These are phyloP conservation scores for Nothophaeocryptopus gaeumannii DNA, from an alignment of 2,329 filamentous ascomycete species.

Conservation along the genomic window DNA sequence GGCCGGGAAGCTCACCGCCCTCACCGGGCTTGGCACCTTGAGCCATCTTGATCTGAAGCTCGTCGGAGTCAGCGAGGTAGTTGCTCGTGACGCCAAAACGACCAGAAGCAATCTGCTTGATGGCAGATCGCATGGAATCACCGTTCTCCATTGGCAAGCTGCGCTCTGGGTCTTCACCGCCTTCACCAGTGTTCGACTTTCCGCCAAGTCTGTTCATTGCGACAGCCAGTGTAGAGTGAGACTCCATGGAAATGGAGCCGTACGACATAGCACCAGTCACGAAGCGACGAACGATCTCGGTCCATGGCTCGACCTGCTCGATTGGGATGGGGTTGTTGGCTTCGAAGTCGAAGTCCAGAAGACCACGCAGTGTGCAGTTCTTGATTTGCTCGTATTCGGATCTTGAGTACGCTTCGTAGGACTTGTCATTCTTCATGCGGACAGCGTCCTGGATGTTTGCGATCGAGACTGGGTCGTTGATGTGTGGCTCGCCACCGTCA, in stretches of 20 bases:
- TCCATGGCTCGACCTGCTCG: conserved; percentile 97
- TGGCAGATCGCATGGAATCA: conserved; percentile 94
- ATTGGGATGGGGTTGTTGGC: conserved; percentile 81
- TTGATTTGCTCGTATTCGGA: conserved; percentile 96
- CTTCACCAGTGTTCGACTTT: conserved; percentile 97
- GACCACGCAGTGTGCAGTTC: conserved; percentile 87
- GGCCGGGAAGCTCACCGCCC: conserved; percentile 92
- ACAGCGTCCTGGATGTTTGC: conserved; percentile 97
- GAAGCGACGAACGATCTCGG: conserved; percentile 93
- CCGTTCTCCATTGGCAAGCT: conserved; percentile 84
- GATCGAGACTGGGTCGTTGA: conserved; percentile 92
- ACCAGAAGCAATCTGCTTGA: conserved; percentile 95
- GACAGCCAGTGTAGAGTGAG: conserved; percentile 89
- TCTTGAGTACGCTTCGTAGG: conserved; percentile 91
- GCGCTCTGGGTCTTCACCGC: conserved; percentile 91
- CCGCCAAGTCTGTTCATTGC: conserved; percentile 96
- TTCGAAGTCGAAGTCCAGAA: conserved; percentile 95
- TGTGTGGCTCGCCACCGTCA: conserved; percentile 89
- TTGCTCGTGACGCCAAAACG: conserved; percentile 94
- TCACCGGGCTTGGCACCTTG: conserved; percentile 97
- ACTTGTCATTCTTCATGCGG: conserved; percentile 96
- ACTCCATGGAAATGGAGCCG: conserved; percentile 97
- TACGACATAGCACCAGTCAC: conserved; percentile 98
- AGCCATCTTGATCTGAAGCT: conserved; percentile 99
- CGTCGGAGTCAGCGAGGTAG: conserved; percentile 91